Conservation (phyloP, 169 alveolate species). For the Plasmodium cynomolgi region DNA sequence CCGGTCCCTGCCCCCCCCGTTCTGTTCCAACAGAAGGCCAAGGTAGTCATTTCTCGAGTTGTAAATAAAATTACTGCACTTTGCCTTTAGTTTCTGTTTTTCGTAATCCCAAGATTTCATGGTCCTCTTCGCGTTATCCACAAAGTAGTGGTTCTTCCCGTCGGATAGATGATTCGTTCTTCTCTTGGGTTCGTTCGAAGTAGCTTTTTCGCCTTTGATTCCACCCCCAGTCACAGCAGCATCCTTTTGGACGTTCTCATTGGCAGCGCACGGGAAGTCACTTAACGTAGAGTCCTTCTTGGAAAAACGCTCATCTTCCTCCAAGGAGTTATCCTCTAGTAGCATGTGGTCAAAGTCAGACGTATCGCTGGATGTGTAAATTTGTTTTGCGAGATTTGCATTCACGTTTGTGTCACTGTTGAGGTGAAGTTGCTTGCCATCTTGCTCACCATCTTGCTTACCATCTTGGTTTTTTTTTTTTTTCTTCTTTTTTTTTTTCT, state of each 20-base stretch:
- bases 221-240: not conserved
- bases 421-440: not conserved
- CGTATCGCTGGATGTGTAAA: not conserved
- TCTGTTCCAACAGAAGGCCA: conserved; percentile 58
- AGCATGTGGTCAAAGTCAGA: not conserved
- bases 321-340: not conserved
- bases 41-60: conserved; percentile 64
- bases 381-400: not conserved
- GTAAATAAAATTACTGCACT: conserved; percentile 61
- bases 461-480: not conserved
- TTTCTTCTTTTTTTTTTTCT: not conserved
- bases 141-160: not conserved
- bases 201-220: not conserved
- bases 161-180: not conserved
- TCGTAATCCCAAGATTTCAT: conserved; percentile 46
- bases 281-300: not conserved
- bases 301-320: not conserved
- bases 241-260: not conserved
- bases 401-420: not conserved
- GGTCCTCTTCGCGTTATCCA: not conserved
- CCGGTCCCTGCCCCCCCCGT: not conserved
- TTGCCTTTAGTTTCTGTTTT: conserved; percentile 19
- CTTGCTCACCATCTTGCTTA: not conserved
- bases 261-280: not conserved
- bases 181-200: not conserved